Evolutionary conservation across 2,329 filamentous ascomycete genomes (phyloP).

Genomic region (Aspergillus sergii): DNA sequence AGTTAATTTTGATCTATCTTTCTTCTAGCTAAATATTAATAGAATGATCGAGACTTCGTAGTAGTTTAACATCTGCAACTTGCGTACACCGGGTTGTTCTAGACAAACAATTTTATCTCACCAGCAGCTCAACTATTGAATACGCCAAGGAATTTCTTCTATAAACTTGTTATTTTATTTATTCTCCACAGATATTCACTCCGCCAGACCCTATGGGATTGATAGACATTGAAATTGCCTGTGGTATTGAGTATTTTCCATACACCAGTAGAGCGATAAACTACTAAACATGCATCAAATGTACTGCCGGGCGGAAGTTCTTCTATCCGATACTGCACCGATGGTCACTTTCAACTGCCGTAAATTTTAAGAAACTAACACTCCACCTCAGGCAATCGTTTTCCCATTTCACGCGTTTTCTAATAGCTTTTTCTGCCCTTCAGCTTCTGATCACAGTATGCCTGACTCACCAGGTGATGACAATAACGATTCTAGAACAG

Average conservation of each 20-base stretch:
- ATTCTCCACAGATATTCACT: neutral
- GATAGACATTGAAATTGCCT: neutral
- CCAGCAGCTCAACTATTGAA: neutral
- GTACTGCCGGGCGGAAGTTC: neutral
- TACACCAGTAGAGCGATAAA: neutral
- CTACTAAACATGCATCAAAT: too few species aligned
- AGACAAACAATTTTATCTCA: neutral
- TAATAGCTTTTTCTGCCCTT: neutral
- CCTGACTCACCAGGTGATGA: slow-evolving; percentile 35
- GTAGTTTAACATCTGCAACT: neutral
- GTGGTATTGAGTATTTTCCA: neutral
- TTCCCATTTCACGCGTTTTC: neutral
- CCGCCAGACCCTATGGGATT: neutral
- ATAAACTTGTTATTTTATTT: too few species aligned
- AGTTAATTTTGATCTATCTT: neutral
- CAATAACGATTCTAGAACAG: slow-evolving; percentile 49
- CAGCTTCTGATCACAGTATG: slow-evolving; percentile 21
- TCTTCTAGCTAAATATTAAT: neutral
- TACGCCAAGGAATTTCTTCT: neutral
- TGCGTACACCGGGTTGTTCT: neutral
- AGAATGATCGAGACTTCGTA: slow-evolving; percentile 1
- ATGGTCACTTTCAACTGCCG: slow-evolving; percentile 21
- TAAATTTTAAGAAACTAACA: slow-evolving; percentile 26
- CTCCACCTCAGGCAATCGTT: neutral
- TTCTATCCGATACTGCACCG: neutral